phyloP scores from a whole-genome alignment of 2,329 filamentous ascomycete genomes.

The Diaporthe ampelina region DNA sequence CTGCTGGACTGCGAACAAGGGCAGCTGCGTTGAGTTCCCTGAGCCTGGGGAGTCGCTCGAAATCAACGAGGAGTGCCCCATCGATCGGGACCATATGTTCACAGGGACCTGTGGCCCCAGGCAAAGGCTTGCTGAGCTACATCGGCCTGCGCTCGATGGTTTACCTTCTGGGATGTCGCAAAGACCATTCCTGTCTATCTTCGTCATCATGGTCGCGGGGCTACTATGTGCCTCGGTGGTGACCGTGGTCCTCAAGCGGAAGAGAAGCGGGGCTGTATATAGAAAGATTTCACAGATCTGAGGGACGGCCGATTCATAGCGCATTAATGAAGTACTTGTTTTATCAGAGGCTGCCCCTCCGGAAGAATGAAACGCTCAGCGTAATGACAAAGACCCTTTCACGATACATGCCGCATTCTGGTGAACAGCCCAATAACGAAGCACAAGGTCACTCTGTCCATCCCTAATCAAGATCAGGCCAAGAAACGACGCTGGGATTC shows the following conservation, averaged over 20 bases:
- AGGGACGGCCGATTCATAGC: not conserved
- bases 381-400: no score
- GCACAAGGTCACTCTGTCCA: no score
- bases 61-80: slow-evolving; percentile 11
- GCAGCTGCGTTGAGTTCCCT: slow-evolving; percentile 27
- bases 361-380: no score
- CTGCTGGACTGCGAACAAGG: slow-evolving; percentile 15
- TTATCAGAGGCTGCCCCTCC: no score
- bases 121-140: slow-evolving; percentile 10
- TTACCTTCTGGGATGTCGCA: not conserved
- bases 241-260: slow-evolving; percentile 6
- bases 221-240: slow-evolving; percentile 5
- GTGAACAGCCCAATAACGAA: no score
- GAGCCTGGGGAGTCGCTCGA: slow-evolving; percentile 21
- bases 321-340: no score
- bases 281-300: slow-evolving; percentile 10
- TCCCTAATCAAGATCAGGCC: no score
- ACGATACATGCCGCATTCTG: no score
- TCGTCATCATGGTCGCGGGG: slow-evolving; percentile 15
- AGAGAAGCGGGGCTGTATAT: not conserved
- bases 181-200: slow-evolving; percentile 2
- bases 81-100: slow-evolving; percentile 16
- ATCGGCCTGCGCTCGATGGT: not conserved
- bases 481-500: no score
- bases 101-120: not conserved